These are phyloP conservation scores for Aspergillus heteromorphus DNA, from an alignment of 495 filamentous ascomycete genomes.

Conservation along the genomic window DNA sequence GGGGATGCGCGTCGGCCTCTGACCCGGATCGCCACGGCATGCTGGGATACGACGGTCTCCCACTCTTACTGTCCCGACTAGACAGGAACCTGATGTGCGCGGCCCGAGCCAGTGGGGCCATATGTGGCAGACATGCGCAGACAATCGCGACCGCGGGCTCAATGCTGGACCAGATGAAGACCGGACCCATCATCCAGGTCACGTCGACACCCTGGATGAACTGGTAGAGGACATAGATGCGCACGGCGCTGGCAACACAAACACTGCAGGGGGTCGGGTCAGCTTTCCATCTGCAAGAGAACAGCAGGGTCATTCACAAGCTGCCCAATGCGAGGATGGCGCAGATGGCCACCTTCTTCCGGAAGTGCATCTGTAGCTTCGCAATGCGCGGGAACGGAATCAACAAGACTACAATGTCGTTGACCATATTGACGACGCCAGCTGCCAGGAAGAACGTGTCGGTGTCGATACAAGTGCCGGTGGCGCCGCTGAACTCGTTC, in stretches of 20 bases:
- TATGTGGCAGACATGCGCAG: slow-evolving; percentile 38
- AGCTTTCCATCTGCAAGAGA: background rate
- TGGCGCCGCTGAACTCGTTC: slow-evolving; percentile 19
- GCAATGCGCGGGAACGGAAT: slow-evolving; percentile 23
- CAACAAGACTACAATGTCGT: slow-evolving; percentile 37
- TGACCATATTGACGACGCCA: slow-evolving; percentile 32
- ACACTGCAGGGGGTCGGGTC: background rate
- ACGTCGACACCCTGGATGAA: slow-evolving; percentile 29
- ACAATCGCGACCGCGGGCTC: slow-evolving; percentile 39
- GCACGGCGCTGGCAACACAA: slow-evolving; percentile 23
- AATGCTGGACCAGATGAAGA: slow-evolving; percentile 40
- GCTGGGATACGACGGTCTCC: background rate
- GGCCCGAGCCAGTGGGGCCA: slow-evolving; percentile 29
- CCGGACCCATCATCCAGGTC: slow-evolving; percentile 34
- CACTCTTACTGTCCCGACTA: background rate
- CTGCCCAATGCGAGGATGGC: background rate
- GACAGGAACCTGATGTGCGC: background rate
- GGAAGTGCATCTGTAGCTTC: background rate
- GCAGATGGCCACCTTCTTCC: background rate
- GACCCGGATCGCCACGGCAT: background rate
- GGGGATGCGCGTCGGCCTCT: background rate
- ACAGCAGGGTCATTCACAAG: background rate
- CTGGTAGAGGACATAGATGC: slow-evolving; percentile 31
- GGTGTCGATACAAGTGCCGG: slow-evolving; percentile 24
- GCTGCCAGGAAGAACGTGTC: slow-evolving; percentile 24